Evolutionary conservation across 108 stramenopile genomes (phyloP).

Genomic region (Skeletonema tropicum): DNA sequence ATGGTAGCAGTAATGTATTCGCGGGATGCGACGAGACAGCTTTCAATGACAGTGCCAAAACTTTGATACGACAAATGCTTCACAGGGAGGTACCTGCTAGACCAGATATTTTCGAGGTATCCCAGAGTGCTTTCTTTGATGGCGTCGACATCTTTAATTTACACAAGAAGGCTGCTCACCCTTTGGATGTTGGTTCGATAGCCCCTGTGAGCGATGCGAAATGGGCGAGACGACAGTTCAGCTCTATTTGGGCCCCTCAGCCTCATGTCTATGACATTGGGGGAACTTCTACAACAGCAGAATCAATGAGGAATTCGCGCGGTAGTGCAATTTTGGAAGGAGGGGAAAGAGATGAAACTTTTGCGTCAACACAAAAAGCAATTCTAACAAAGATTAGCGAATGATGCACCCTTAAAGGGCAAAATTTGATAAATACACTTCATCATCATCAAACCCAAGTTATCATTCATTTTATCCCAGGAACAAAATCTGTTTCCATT

Average conservation of each 20-base stretch:
- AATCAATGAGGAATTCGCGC: background rate
- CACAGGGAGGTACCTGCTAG: slow-evolving; percentile 39
- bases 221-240: slow-evolving; percentile 86
- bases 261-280: slow-evolving; percentile 71
- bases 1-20: slow-evolving; percentile 51
- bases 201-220: slow-evolving; percentile 71
- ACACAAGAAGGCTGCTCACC: slow-evolving; percentile 56
- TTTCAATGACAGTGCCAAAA: slow-evolving; percentile 49
- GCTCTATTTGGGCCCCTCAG: slow-evolving; percentile 90
- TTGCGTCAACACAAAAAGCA: slow-evolving; percentile 17
- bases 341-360: slow-evolving; percentile 50
- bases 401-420: background rate
- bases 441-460: background rate
- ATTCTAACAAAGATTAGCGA: slow-evolving; percentile 33
- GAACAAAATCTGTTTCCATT: slow-evolving; percentile 9
- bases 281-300: slow-evolving; percentile 1
- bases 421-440: too few species aligned
- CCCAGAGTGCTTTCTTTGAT: slow-evolving; percentile 63
- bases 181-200: slow-evolving; percentile 70
- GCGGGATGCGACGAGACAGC: slow-evolving; percentile 43
- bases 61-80: slow-evolving; percentile 60
- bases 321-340: slow-evolving; percentile 57
- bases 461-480: background rate
- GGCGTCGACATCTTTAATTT: slow-evolving; percentile 67
- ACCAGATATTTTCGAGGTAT: slow-evolving; percentile 63